phyloP scores from a whole-genome alignment of 2,329 filamentous ascomycete species.

The Penicillium sp. region DNA sequence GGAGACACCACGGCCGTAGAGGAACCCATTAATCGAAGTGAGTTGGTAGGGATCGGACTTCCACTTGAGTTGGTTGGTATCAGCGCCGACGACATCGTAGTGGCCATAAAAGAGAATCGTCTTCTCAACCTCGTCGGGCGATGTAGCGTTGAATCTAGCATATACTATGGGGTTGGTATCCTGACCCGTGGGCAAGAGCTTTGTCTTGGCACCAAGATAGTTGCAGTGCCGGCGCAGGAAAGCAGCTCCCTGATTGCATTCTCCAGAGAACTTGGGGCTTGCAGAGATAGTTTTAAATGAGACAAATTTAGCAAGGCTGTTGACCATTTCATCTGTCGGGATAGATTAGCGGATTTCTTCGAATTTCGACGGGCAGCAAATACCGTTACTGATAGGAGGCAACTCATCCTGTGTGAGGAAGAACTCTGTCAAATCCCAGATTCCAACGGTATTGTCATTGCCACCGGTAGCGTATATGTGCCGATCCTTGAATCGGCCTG shows the following conservation, averaged over 20 bases:
- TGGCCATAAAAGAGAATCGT: slow-evolving; percentile 96
- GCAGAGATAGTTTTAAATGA: slow-evolving; percentile 91
- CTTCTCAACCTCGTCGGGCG: slow-evolving; percentile 65
- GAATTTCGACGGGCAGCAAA: background rate
- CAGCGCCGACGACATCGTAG: slow-evolving; percentile 93
- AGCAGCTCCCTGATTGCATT: slow-evolving; percentile 88
- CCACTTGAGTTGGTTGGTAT: slow-evolving; percentile 81
- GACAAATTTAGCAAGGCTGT: slow-evolving; percentile 78
- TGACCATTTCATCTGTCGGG: slow-evolving; percentile 58
- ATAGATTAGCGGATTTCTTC: background rate
- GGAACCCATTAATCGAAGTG: slow-evolving; percentile 82
- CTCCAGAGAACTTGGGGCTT: slow-evolving; percentile 78
- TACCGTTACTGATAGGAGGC: slow-evolving; percentile 58
- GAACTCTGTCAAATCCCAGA: slow-evolving; percentile 75
- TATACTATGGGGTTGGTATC: slow-evolving; percentile 88
- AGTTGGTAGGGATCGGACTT: slow-evolving; percentile 84
- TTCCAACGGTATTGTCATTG: slow-evolving; percentile 83
- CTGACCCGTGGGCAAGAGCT: slow-evolving; percentile 81
- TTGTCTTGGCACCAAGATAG: slow-evolving; percentile 82
- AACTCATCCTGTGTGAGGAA: slow-evolving; percentile 45
- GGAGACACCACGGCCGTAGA: slow-evolving; percentile 93
- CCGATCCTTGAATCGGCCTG: slow-evolving; percentile 66
- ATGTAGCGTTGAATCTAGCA: slow-evolving; percentile 78
- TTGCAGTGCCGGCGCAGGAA: slow-evolving; percentile 89
- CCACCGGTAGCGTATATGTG: slow-evolving; percentile 92